These are phyloP conservation scores for Inga laurina DNA, from an alignment of 306 rosid species.

Conservation along the genomic window DNA sequence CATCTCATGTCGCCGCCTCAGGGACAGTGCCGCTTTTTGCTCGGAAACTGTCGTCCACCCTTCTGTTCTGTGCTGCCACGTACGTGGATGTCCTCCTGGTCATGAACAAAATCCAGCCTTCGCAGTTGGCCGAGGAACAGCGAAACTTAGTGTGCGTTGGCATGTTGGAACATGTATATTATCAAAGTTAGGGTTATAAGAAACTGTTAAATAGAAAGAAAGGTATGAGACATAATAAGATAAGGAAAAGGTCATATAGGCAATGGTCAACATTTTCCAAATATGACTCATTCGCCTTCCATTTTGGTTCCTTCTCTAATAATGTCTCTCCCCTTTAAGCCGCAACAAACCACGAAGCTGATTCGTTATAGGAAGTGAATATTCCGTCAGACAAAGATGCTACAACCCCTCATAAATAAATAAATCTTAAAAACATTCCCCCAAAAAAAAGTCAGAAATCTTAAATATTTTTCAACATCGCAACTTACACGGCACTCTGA, in stretches of 20 bases:
- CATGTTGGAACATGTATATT: neutral
- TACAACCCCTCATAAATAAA: neutral
- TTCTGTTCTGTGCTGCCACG: slow-evolving; percentile 62
- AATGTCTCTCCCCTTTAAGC: neutral
- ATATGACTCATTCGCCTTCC: neutral
- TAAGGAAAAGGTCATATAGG: neutral
- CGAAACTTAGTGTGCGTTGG: slow-evolving; percentile 15
- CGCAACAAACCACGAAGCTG: neutral
- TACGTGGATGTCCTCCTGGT: slow-evolving; percentile 27
- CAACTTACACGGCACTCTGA: neutral
- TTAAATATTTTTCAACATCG: neutral
- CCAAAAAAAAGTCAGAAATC: no score
- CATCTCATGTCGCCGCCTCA: slow-evolving; percentile 44
- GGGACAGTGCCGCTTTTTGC: slow-evolving; percentile 31
- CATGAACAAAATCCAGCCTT: slow-evolving; percentile 72
- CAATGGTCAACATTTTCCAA: neutral
- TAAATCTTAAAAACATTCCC: no score
- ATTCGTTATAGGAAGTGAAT: neutral
- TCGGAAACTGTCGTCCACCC: slow-evolving; percentile 51
- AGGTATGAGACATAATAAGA: neutral
- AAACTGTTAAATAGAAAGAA: neutral
- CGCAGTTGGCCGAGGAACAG: slow-evolving; percentile 73
- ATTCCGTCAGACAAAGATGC: no score
- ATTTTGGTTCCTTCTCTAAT: neutral
- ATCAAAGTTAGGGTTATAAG: neutral